Evolutionary conservation across 306 rosid genomes (phyloP), one percentile per base, ranked within the genome.

Genomic region (Quercus gilva): DNA sequence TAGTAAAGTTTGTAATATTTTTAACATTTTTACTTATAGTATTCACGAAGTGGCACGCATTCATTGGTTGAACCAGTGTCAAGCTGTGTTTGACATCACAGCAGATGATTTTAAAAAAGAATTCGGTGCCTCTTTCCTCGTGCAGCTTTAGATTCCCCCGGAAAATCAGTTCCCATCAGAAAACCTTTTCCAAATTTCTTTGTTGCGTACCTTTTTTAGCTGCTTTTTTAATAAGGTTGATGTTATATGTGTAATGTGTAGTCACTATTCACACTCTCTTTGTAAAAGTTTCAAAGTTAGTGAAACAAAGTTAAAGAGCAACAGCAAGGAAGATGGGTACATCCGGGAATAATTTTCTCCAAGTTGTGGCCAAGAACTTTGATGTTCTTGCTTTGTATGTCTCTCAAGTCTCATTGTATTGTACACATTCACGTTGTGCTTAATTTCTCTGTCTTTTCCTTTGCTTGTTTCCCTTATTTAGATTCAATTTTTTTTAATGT

Each of bases 301-400:
- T 20, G 29, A 67, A 76, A 63, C 79, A 29, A 20, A 3, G 17
- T 10, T 31, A 8, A 9, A 1, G 41, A 78, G 26, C 4, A 56
- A 20, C 61, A 53, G 65, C 83, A 41, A 73, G 58, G 9, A 71
- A 4, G 41, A 94, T 94, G 98, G 92, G 91, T 52, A 6, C 25
- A 71, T 85, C 91, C 25, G 85, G 82, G 59, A 90, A 86, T 81
- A 90, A 86, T 79, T 85, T 94, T 75, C 92, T 91, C 73, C 95
- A 87, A 87, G 98, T 94, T 3, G 78, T 94, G 20, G 87, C 82
- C 28, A 94, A 90, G 69, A 94, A 94, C 88, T 94, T 94, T 81
- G 97, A 91, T 77, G 95, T 91, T 85, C 97, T 94, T 82, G 95
- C 98, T 79, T 76, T 94, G 97, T 94, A 90, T 70, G 90, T 25